Evolutionary conservation across 23 red algal species (phyloP).

Genomic region (Chondrus crispus): DNA sequence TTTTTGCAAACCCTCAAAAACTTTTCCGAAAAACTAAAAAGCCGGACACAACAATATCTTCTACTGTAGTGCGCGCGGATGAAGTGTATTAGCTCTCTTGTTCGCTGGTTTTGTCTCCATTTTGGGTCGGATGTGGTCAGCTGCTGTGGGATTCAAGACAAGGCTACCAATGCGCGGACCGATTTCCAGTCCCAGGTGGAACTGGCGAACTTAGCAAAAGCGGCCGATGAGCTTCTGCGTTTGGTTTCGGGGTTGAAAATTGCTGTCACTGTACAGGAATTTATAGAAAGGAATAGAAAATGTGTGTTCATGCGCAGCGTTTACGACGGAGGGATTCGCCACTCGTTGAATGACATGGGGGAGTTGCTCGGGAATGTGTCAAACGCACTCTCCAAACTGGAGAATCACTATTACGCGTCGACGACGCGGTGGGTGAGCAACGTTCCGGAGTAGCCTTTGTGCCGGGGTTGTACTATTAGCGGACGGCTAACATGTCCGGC

Average conservation of each 20-base stretch:
- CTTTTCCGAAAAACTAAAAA: too few relatives aligned
- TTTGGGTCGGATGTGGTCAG: not conserved
- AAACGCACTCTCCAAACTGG: constrained; percentile 4
- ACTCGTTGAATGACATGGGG: constrained; percentile 14
- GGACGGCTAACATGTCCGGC: too few relatives aligned
- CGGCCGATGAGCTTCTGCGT: constrained; percentile 45
- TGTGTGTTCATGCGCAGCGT: not conserved
- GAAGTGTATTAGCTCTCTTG: too few relatives aligned
- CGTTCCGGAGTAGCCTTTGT: not conserved
- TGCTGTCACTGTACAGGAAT: constrained; percentile 39
- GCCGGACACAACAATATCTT: too few relatives aligned
- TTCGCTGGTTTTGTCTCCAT: not conserved
- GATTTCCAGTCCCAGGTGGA: constrained; percentile 58
- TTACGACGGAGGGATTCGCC: constrained; percentile 2
- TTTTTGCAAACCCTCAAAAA: too few relatives aligned
- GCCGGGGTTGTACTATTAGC: too few relatives aligned
- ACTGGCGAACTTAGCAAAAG: constrained; percentile 12
- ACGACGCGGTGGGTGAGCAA: constrained; percentile 12
- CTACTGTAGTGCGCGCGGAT: too few relatives aligned
- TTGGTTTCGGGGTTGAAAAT: constrained; percentile 63
- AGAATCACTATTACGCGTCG: constrained; percentile 62
- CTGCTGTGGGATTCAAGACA: constrained; percentile 32
- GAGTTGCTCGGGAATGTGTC: constrained; percentile 9
- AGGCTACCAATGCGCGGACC: constrained; percentile 12
- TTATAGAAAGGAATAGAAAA: constrained; percentile 14